phyloP scores from a whole-genome alignment of 306 rosid genomes.

The Sicyos edulis region DNA sequence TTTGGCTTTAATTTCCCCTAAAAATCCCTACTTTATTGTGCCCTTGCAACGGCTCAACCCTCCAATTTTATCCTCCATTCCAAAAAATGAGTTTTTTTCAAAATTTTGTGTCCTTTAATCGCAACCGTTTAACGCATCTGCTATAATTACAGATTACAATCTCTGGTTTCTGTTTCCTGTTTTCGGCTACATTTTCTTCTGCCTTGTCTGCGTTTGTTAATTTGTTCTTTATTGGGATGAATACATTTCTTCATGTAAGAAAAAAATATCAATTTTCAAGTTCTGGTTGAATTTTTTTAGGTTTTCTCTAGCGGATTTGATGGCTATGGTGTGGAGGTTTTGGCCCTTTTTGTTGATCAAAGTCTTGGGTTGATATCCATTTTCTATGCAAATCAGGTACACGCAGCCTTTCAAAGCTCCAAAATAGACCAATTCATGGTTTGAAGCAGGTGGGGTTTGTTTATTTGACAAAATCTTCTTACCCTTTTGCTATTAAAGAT shows the following conservation, averaged over 20 bases:
- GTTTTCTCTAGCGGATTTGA: background rate
- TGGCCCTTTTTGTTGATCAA: background rate
- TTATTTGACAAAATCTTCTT: slow-evolving; percentile 7
- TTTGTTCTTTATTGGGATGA: background rate
- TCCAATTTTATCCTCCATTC: slow-evolving; percentile 3
- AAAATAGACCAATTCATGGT: slow-evolving; percentile 19
- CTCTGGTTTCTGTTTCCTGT: background rate
- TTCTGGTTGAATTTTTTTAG: background rate
- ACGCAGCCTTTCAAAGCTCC: slow-evolving; percentile 15
- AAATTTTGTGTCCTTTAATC: background rate
- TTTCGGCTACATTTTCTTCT: slow-evolving; percentile 10
- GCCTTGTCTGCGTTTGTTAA: background rate
- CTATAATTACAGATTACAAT: background rate
- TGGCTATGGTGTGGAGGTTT: background rate
- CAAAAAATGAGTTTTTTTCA: background rate
- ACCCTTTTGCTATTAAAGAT: slow-evolving; percentile 12
- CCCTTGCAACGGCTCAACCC: slow-evolving; percentile 7
- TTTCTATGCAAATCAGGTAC: slow-evolving; percentile 2
- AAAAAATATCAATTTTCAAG: background rate
- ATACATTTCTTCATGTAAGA: background rate
- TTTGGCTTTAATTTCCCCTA: slow-evolving; percentile 8
- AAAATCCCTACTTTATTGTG: slow-evolving; percentile 17
- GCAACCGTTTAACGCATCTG: background rate
- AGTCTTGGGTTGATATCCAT: slow-evolving; percentile 6
- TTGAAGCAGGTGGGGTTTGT: slow-evolving; percentile 13